These are phyloP conservation scores for Nemophila menziesii DNA, from an alignment of 257 asterid genomes.

Conservation along the genomic window DNA sequence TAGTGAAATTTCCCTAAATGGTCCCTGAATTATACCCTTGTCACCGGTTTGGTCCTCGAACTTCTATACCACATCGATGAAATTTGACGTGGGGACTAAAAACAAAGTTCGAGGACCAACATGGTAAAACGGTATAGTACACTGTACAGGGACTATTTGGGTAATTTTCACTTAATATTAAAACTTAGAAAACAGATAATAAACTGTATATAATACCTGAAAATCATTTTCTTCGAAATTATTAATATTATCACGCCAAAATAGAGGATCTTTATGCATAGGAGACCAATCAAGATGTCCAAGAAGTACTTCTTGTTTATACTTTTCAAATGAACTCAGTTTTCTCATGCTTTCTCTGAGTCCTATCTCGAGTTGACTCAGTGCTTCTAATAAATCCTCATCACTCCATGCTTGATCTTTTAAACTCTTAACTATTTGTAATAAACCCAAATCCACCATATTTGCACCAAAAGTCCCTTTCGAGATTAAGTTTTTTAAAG, in stretches of 20 bases:
- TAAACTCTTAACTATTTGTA: constrained; percentile 69
- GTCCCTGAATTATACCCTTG: too few relatives aligned
- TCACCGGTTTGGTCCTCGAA: too few relatives aligned
- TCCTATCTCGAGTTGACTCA: constrained; percentile 71
- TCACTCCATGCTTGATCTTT: constrained; percentile 98
- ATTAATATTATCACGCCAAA: constrained; percentile 70
- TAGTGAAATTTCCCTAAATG: too few relatives aligned
- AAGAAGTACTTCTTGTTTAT: constrained; percentile 82
- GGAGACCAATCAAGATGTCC: constrained; percentile 95
- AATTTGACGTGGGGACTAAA: too few relatives aligned
- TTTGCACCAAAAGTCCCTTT: constrained; percentile 77
- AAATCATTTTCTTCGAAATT: constrained; percentile 74
- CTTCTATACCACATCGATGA: too few relatives aligned
- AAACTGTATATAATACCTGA: constrained; percentile 40
- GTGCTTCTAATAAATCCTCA: constrained; percentile 81
- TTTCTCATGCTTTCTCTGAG: constrained; percentile 57
- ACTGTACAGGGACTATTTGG: too few relatives aligned
- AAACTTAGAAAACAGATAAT: background rate
- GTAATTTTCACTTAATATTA: too few relatives aligned
- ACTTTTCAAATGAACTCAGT: constrained; percentile 73
- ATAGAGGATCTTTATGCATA: constrained; percentile 75
- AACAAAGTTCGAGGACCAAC: too few relatives aligned
- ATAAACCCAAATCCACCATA: constrained; percentile 74
- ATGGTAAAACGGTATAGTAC: too few relatives aligned
- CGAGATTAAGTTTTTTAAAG: constrained; percentile 68